Evolutionary conservation across 1,139 yeast genomes (phyloP), one percentile per base, ranked within the genome.

Genomic region (Wickerhamomyces sp.): DNA sequence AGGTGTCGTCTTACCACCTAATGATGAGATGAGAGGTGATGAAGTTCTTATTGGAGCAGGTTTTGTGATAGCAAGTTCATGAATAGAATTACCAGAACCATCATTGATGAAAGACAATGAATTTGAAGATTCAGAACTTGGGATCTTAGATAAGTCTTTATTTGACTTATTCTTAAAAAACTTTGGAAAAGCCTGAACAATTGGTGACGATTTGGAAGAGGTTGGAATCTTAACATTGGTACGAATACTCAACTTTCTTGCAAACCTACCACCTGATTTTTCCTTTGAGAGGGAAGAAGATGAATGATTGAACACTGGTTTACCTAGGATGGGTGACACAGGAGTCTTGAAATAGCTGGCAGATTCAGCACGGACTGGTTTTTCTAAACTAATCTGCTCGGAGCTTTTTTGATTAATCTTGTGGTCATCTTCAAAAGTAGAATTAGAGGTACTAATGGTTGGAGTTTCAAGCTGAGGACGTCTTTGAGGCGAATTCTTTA

Each of bases 31-130:
- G n/a, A n/a, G n/a, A n/a, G n/a, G n/a, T n/a, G n/a, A n/a, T n/a
- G n/a, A n/a, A n/a, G n/a, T n/a, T n/a, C 24, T 25, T 10, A 15
- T 2, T 12, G 28, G 2, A 7, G 5, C 14, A 8, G 18, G 3
- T 14, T 7, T 15, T 14, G 3, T 26, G 24, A 16, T 9, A n/a
- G 10, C n/a, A 22, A 16, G 28, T 20, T 12, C 25, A 10, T 4
- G 42, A 30, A n/a, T 7, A 28, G 33, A 5, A 14, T 7, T 27
- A 7, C 13, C 43, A 8, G 54, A 44, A n/a, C 53, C 56, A 33
- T 52, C 56, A 24, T 51, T 51, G 36, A 51, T 51, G 28, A 44
- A 46, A 3, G 51, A 39, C 28, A 50, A 40, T 3, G 54, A 52
- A 3, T 39, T 42, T 6, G 49, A 38, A 2, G 58, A 52, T 16